These are phyloP conservation scores for Fraxinus quadrangulata DNA, from an alignment of 257 asterid genomes.

Conservation along the genomic window DNA sequence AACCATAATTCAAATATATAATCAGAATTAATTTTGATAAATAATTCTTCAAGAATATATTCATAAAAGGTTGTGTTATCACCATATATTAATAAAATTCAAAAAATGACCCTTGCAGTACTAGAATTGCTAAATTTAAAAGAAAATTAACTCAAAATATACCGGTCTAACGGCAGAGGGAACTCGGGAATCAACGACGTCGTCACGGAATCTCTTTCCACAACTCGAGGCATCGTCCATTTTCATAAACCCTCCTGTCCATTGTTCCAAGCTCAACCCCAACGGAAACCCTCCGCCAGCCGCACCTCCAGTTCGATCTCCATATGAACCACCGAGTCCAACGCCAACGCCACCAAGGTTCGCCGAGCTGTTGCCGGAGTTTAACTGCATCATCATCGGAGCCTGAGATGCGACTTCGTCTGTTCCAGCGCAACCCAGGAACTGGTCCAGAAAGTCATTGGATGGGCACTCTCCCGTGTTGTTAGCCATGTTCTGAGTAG, in stretches of 20 bases:
- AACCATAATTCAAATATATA: neutral
- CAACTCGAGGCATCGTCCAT: conserved; percentile 62
- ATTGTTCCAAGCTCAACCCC: conserved; percentile 85
- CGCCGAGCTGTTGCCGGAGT: conserved; percentile 59
- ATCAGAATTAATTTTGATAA: neutral
- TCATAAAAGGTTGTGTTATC: neutral
- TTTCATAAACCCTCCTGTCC: conserved; percentile 63
- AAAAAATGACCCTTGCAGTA: neutral
- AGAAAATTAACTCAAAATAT: conserved; percentile 9
- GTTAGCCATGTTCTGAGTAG: conserved; percentile 56
- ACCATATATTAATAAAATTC: no score
- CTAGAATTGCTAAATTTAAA: neutral
- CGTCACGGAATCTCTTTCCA: conserved; percentile 69
- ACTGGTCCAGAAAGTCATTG: conserved; percentile 88
- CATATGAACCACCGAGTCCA: conserved; percentile 42
- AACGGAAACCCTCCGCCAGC: conserved; percentile 65
- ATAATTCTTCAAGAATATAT: neutral
- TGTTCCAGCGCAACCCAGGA: conserved; percentile 57
- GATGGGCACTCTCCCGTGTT: conserved; percentile 68
- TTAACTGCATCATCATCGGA: conserved; percentile 63
- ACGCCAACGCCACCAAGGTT: conserved; percentile 55
- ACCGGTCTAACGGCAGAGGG: conserved; percentile 65
- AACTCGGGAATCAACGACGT: conserved; percentile 57
- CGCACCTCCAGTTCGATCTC: conserved; percentile 42
- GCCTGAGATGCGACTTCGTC: conserved; percentile 40